A percentile compares a stretch with the other conserved stretches of the same genome.
phyloP scores from a whole-genome alignment of 2,329 filamentous ascomycete genomes.

The Ophiocordyceps camponoti-saundersi region DNA sequence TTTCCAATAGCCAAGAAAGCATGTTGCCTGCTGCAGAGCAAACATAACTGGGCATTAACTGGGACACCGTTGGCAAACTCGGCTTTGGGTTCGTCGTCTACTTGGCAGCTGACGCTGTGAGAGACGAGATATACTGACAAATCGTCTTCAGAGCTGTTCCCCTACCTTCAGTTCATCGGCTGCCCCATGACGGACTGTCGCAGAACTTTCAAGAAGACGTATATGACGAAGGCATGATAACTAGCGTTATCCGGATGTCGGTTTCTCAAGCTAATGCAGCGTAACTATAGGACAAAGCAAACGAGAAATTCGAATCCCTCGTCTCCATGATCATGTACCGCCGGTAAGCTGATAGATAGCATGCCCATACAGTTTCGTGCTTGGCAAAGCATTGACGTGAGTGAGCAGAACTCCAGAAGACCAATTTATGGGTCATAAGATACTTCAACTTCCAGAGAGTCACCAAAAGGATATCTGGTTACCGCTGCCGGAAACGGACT shows the following conservation, averaged over 20 bases:
- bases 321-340: conserved; percentile 11
- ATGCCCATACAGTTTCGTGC: background rate
- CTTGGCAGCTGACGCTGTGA: conserved; percentile 1
- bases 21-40: conserved; percentile 10
- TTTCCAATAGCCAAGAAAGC: conserved; percentile 5
- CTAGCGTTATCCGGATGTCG: background rate
- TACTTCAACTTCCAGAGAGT: conserved; percentile 9
- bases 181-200: conserved; percentile 3
- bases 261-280: background rate
- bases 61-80: conserved; percentile 19
- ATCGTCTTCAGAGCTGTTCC: conserved; percentile 14
- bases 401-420: conserved; percentile 10
- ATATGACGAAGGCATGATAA: conserved; percentile 4
- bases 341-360: conserved; percentile 6
- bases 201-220: conserved; percentile 5
- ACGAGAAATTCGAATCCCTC: conserved; percentile 6
- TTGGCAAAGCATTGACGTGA: background rate
- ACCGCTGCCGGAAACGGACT: conserved; percentile 10
- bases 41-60: conserved; percentile 17
- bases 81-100: conserved; percentile 8
- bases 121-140: background rate
- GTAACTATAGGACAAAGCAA: conserved; percentile 2
- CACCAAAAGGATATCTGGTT: conserved; percentile 7
- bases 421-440: conserved; percentile 9
- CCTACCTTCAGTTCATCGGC: conserved; percentile 16